A percentile compares a stretch with the other conserved stretches of the same genome.
phyloP scores from a whole-genome alignment of 164 flowering plant species.

The Liriodendron chinense region DNA sequence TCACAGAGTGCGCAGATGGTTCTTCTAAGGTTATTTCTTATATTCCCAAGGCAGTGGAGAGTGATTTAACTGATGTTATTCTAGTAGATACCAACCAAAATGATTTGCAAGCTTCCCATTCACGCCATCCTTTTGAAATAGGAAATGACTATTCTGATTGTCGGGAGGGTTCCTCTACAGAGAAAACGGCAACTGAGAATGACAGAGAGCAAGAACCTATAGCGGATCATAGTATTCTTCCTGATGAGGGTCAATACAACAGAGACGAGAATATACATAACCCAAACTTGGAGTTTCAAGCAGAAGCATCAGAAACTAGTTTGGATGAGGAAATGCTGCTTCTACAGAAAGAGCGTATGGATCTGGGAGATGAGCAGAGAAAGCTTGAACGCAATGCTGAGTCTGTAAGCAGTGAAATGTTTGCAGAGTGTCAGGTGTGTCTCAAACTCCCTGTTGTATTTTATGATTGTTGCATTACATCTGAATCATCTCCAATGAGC shows the following conservation, averaged over 20 bases:
- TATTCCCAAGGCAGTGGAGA: slow-evolving; percentile 15
- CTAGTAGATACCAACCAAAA: slow-evolving; percentile 18
- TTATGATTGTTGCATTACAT: background rate
- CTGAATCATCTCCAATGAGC: background rate
- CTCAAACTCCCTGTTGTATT: background rate
- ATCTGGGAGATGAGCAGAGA: slow-evolving; percentile 74
- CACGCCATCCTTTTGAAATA: slow-evolving; percentile 10
- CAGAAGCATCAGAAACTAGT: slow-evolving; percentile 31
- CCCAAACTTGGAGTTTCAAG: slow-evolving; percentile 23
- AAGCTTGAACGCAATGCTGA: slow-evolving; percentile 92
- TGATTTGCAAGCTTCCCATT: slow-evolving; percentile 16
- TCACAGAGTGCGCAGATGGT: slow-evolving; percentile 1
- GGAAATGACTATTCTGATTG: slow-evolving; percentile 9
- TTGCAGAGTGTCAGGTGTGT: slow-evolving; percentile 90
- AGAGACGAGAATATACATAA: slow-evolving; percentile 11
- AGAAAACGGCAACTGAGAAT: slow-evolving; percentile 11
- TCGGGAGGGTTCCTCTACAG: slow-evolving; percentile 12
- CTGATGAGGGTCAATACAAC: slow-evolving; percentile 16
- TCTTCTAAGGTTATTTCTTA: slow-evolving; percentile 15
- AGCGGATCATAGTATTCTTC: slow-evolving; percentile 14
- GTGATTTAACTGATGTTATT: slow-evolving; percentile 13
- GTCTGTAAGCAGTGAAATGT: slow-evolving; percentile 92
- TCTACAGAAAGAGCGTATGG: slow-evolving; percentile 46
- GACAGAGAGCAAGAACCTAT: slow-evolving; percentile 14
- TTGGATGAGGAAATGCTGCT: slow-evolving; percentile 64